Percentiles rank a stretch among this genome's conserved stretches.
Evolutionary conservation across 2,329 filamentous ascomycete genomes (phyloP).

Genomic region (Aspergillus japonicus): DNA sequence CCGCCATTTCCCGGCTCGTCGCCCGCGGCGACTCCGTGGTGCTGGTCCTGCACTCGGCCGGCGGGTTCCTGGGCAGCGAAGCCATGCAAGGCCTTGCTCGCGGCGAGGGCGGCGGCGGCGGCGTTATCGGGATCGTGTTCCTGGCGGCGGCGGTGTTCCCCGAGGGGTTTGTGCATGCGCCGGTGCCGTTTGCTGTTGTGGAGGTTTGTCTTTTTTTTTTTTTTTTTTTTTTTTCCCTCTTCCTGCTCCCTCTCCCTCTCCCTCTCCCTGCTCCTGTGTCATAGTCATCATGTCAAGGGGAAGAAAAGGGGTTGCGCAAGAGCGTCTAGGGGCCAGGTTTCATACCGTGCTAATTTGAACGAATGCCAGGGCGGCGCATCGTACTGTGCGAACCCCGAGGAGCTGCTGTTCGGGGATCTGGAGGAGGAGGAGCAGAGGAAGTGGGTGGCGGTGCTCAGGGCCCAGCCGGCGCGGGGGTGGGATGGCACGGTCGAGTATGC

Average conservation of each 20-base stretch:
- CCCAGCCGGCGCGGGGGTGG: slow-evolving; percentile 5
- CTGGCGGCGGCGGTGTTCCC: slow-evolving; percentile 3
- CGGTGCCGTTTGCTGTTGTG: slow-evolving; percentile 1
- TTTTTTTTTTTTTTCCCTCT: background rate
- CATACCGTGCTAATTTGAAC: too few species aligned
- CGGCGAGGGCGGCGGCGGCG: background rate
- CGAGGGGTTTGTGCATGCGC: background rate
- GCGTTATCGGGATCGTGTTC: slow-evolving; percentile 4
- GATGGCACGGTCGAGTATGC: background rate
- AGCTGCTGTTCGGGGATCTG: slow-evolving; percentile 2
- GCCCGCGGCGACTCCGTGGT: background rate
- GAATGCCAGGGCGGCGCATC: background rate
- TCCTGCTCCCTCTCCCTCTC: background rate
- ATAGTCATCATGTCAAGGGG: too few species aligned
- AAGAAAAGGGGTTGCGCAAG: too few species aligned
- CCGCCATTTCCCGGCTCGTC: background rate
- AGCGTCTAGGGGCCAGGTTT: too few species aligned
- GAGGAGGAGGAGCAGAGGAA: background rate
- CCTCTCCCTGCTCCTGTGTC: background rate
- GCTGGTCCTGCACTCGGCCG: background rate
- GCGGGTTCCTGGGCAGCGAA: background rate
- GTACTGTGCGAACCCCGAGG: background rate
- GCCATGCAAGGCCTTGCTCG: slow-evolving; percentile 1
- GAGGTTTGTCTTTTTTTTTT: background rate
- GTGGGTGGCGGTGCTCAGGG: background rate